phyloP scores from a whole-genome alignment of 768 basidiomycete species.

The Suillus brevipes region DNA sequence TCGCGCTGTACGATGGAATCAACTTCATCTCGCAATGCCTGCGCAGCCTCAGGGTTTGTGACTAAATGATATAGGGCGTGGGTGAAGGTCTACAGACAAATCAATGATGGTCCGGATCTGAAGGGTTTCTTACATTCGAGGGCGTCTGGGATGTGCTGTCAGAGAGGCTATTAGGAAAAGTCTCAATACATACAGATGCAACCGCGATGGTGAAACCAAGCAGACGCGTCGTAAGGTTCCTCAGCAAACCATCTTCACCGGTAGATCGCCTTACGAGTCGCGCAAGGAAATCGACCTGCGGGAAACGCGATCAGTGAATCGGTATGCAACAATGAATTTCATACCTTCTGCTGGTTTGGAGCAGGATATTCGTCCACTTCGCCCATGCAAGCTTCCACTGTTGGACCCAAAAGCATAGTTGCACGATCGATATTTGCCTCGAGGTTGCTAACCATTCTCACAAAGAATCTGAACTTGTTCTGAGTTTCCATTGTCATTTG shows the following conservation, averaged over 20 bases:
- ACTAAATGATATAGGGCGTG: constrained; percentile 39
- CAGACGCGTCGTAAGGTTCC: constrained; percentile 25
- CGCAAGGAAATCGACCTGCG: constrained; percentile 33
- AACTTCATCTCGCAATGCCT: constrained; percentile 40
- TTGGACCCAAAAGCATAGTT: constrained; percentile 24
- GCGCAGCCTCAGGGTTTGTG: constrained; percentile 34
- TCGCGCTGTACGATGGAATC: constrained; percentile 29
- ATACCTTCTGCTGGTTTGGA: constrained; percentile 34
- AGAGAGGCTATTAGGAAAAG: not conserved
- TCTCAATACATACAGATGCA: constrained; percentile 20
- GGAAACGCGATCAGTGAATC: not conserved
- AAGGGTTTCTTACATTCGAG: constrained; percentile 13
- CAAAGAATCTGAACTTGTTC: constrained; percentile 17
- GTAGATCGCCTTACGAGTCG: constrained; percentile 33
- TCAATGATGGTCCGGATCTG: not conserved
- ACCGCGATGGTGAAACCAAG: constrained; percentile 20
- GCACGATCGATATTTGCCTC: constrained; percentile 9
- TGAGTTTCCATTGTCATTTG: not conserved
- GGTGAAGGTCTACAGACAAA: constrained; percentile 28
- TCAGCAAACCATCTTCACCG: constrained; percentile 17
- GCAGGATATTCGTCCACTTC: constrained; percentile 28
- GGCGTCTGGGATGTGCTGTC: constrained; percentile 16
- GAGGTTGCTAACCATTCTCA: constrained; percentile 14
- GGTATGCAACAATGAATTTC: not conserved
- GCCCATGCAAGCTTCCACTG: constrained; percentile 31